Evolutionary conservation across 805 yeast genomes (phyloP).

Genomic region (Maudiozyma turicensis): DNA sequence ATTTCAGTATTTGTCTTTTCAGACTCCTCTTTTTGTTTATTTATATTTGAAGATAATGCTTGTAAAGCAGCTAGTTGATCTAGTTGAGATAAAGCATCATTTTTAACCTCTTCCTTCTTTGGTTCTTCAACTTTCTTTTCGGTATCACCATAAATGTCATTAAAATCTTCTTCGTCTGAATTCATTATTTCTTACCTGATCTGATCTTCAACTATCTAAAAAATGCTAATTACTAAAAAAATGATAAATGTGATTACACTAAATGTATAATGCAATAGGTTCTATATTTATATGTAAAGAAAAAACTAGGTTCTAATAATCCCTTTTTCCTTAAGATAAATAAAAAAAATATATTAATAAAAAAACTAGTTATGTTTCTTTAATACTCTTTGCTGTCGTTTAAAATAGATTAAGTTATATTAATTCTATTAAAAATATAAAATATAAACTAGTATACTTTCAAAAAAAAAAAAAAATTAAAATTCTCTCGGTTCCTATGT

Average conservation of each 20-base stretch:
- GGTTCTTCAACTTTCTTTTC: constrained; percentile 3
- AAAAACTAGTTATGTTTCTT: not conserved
- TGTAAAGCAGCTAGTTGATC: constrained; percentile 30
- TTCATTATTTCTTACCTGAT: constrained; percentile 35
- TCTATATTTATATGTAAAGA: too few species aligned
- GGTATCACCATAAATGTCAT: constrained; percentile 64
- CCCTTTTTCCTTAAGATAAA: not conserved
- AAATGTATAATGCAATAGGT: too few species aligned
- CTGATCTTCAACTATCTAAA: not conserved
- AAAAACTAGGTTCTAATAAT: not conserved
- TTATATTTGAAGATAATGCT: constrained; percentile 27
- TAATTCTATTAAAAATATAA: constrained; percentile 1
- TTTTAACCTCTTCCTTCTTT: not conserved
- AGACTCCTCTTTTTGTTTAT: constrained; percentile 12
- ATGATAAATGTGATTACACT: not conserved
- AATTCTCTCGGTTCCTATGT: not conserved
- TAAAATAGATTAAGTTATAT: constrained; percentile 1
- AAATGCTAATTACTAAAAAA: not conserved
- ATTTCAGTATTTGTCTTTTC: constrained; percentile 5
- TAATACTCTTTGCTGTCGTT: not conserved
- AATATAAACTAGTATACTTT: not conserved
- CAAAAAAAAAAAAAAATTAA: not conserved
- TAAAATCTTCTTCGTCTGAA: constrained; percentile 90
- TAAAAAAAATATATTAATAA: not conserved
- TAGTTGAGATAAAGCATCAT: constrained; percentile 7